Base-by-base conservation (phyloP, 2,329 filamentous ascomycete genomes). In the Tolypocladium inflatum region DNA sequence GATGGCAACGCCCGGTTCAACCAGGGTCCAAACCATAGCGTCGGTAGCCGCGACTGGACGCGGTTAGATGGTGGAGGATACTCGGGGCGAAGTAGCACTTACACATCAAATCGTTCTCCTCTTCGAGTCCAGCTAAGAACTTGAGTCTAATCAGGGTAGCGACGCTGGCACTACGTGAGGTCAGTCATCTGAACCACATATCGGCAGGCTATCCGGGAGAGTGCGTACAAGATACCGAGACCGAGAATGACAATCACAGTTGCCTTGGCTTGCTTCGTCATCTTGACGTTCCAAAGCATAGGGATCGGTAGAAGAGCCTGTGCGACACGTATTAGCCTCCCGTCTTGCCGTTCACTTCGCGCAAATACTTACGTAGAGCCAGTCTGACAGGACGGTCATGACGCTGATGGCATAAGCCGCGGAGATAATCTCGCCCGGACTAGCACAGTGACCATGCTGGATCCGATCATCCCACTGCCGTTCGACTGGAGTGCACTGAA, bases 1-100 rank as follows among this genome's bases (percentile, higher is more conserved):
- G 52, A 83, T 83, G 59, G 80, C 80, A 26, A 83, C 75, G 7
- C 79, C 80, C 2, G 80, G 80, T 63, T 83, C 80, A 56, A 83
- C 71, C n/a, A 83, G 68, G 11, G 79, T 82, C 80, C 80, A 83
- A 8, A 82, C 73, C 75, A 80, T 79, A 41, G 79, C 75, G 59
- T 80, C 72, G 4, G 79, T 82, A 26, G 74, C 77, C 56, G 74
- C 72, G 64, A 73, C 78, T 81, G 52, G 10, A 39, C 1, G 21
- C 19, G 9, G 54, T 71, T 54, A 69, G 51, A 38, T 21, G 6
- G 11, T 21, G 17, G 11, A 30, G 15, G 19, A 11, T 26, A 7
- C 23, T 35, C 3, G 5, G 64, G 26, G 33, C 21, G 8, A 11
- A 48, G 41, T 21, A 19, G 17, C 17, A 60, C 76, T 62, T 73